Conservation (phyloP, 2,329 filamentous ascomycete species). For the Akanthomyces uredinophilus region DNA sequence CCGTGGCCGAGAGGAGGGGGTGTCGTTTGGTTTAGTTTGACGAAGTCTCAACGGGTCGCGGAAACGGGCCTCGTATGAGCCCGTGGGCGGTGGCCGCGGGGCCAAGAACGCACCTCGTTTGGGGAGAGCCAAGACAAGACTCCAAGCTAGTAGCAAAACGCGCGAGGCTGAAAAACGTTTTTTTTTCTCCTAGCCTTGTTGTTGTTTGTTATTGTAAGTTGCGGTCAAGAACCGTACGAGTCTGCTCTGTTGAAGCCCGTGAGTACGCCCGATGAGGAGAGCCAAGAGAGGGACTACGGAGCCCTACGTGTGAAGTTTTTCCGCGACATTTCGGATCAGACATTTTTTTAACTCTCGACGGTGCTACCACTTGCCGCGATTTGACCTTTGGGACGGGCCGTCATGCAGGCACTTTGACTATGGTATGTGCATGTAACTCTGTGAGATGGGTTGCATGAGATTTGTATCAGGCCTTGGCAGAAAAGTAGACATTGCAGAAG, state of each 20-base stretch:
- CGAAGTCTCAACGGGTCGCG: not conserved
- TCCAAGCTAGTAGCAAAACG: not conserved
- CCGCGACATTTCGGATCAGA: not conserved
- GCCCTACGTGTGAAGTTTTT: not conserved
- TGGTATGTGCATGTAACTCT: not conserved
- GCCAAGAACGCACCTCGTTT: not conserved
- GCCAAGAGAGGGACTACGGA: not conserved
- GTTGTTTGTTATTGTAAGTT: conserved; percentile 13
- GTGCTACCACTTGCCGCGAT: not conserved
- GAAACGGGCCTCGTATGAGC: not conserved
- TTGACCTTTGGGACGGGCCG: not conserved
- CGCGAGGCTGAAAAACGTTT: not conserved
- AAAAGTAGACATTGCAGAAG: not conserved
- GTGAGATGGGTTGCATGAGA: not conserved
- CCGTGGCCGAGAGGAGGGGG: not conserved
- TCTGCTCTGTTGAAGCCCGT: not conserved
- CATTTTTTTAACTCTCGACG: not conserved
- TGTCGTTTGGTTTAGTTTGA: not conserved
- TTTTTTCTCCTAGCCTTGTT: not conserved
- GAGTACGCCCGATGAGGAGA: not conserved
- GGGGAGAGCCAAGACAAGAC: conserved; percentile 3
- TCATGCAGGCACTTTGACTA: conserved; percentile 6
- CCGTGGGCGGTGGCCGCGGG: not conserved
- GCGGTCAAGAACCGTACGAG: conserved; percentile 5
- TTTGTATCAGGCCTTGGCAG: not conserved